Conservation (phyloP, 2,329 filamentous ascomycete species). For the Fusarium sp. region DNA sequence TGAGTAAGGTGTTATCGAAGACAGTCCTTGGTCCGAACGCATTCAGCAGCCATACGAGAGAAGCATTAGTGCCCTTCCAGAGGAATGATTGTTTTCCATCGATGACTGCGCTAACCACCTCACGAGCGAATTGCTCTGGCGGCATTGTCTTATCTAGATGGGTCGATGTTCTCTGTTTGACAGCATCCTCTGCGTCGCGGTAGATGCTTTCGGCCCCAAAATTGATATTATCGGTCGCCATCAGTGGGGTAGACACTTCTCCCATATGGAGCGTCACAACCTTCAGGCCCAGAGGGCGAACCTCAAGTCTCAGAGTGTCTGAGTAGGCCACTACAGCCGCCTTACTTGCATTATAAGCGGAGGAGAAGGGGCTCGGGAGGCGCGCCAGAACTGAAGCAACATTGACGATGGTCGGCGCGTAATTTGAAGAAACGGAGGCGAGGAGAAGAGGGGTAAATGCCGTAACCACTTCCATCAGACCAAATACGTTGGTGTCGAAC, state of each 20-base stretch:
- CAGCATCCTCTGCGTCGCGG: background rate
- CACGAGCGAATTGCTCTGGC: constrained; percentile 4
- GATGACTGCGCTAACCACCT: background rate
- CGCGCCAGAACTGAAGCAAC: constrained; percentile 12
- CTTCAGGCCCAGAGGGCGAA: background rate
- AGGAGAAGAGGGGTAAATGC: constrained; percentile 11
- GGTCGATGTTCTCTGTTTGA: background rate
- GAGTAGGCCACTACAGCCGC: constrained; percentile 16
- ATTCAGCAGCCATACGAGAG: constrained; percentile 10
- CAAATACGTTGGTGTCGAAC: constrained; percentile 11
- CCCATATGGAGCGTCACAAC: constrained; percentile 18
- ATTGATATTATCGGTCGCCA: constrained; percentile 18
- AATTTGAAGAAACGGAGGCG: background rate
- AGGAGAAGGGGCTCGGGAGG: constrained; percentile 5
- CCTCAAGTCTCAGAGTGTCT: constrained; percentile 17
- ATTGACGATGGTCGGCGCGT: background rate
- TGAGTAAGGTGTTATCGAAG: background rate
- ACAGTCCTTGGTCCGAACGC: constrained; percentile 5
- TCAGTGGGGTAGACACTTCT: constrained; percentile 17
- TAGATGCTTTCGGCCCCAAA: constrained; percentile 3
- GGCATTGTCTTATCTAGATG: background rate
- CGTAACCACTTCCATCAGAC: constrained; percentile 4
- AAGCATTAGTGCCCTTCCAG: constrained; percentile 16
- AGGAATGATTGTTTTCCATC: background rate
- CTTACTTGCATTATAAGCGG: constrained; percentile 18